These are phyloP conservation scores for Cichorium intybus DNA, from an alignment of 140 eudicot species.

Conservation along the genomic window DNA sequence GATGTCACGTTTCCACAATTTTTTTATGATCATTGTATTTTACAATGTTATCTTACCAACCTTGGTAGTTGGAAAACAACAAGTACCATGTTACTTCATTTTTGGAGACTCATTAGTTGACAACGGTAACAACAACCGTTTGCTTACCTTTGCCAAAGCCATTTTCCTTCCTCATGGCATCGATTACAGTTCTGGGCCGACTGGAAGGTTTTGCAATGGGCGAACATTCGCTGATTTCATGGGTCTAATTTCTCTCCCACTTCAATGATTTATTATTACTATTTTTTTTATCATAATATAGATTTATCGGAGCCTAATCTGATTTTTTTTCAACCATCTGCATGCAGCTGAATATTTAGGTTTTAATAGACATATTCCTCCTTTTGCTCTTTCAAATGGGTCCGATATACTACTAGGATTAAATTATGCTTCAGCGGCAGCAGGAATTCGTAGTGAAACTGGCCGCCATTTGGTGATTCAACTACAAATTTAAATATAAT, in stretches of 20 bases:
- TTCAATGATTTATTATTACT: background rate
- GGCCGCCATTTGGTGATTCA: slow-evolving; percentile 41
- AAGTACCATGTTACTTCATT: slow-evolving; percentile 58
- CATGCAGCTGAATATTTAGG: slow-evolving; percentile 51
- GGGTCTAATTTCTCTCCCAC: slow-evolving; percentile 4
- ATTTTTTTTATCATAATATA: background rate
- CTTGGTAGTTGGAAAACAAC: slow-evolving; percentile 33
- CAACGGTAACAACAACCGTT: slow-evolving; percentile 49
- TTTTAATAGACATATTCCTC: slow-evolving; percentile 34
- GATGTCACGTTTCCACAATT: background rate
- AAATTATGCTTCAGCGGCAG: slow-evolving; percentile 55
- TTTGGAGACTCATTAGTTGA: slow-evolving; percentile 63
- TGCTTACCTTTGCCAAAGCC: slow-evolving; percentile 49
- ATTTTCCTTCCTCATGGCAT: slow-evolving; percentile 51
- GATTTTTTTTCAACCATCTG: background rate
- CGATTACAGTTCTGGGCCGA: slow-evolving; percentile 44
- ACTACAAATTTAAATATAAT: background rate
- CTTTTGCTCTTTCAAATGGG: slow-evolving; percentile 34
- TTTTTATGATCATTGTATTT: slow-evolving; percentile 2
- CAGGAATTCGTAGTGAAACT: slow-evolving; percentile 54
- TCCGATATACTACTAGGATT: slow-evolving; percentile 37
- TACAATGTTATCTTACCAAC: slow-evolving; percentile 11
- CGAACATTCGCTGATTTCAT: slow-evolving; percentile 34
- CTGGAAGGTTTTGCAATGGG: slow-evolving; percentile 63
- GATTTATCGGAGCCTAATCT: background rate